Base-by-base conservation (phyloP, 2,329 filamentous ascomycete genomes). In the Beauveria varroae region DNA sequence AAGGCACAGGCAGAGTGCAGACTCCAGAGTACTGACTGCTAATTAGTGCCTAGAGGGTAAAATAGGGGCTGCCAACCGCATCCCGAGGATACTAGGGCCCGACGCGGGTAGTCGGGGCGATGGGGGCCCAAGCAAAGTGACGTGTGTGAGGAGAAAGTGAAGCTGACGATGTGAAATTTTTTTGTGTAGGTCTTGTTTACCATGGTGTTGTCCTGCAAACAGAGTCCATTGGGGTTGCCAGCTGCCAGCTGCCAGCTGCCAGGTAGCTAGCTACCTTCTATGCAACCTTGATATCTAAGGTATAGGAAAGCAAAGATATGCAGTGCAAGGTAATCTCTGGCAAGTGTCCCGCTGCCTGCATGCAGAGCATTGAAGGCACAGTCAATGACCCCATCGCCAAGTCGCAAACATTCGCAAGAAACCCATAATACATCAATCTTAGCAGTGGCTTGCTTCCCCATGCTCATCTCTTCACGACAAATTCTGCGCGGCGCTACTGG, bases 201-300 rank as follows among this genome's bases (percentile, higher is more conserved):
- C 16, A 20, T 49, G 55, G 55, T 57, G 44, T 57, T 49, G 55
- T 30, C 24, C 7, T 47, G 55, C 55, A 57, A 57, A 44, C 40
- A 24, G 41, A 50, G 18, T 28, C n/a, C 18, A 28, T 50, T 20
- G 8, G 14, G 5, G 34, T 37, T 37, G 34, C 34, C 34, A 16
- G 14, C 34, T 22, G 30, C 30, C 30, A 12, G 30, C 30, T 20
- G 22, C 44, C 14, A 47, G 44, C 22, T 24, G 44, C 22, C 44
- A 47, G 44, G 34, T 14, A 16, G 14, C 34, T 34, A 16, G 7
- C 14, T 50, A 28, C 24, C 47, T 50, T 34, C 1, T 3, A 30
- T 14, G 5, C 34, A 16, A 37, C 34, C 34, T 6, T 37, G 34
- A 37, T 22, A 47, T 14, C 44, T 47, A 14, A n/a, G 3, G 3